Conservation (phyloP, 768 basidiomycete genomes). For the Rhodotorula babjevae region DNA sequence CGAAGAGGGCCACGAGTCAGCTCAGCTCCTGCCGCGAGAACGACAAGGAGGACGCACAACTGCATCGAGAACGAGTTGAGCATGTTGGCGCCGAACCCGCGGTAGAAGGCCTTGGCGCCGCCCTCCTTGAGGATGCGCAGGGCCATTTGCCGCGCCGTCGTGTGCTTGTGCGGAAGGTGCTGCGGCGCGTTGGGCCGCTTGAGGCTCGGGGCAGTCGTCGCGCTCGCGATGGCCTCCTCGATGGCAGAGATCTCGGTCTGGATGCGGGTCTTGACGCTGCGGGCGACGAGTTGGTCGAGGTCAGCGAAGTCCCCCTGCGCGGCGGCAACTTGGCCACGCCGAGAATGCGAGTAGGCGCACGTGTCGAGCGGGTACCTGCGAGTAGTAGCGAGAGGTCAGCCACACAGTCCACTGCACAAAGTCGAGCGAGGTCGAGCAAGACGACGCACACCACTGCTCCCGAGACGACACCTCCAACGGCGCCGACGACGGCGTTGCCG, state of each 20-base stretch:
- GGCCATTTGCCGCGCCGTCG: conserved; percentile 63
- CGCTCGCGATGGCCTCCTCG: conserved; percentile 15
- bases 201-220: conserved; percentile 47
- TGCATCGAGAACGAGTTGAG: conserved; percentile 97
- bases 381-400: conserved; percentile 17
- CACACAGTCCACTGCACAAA: neutral
- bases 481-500: conserved; percentile 84
- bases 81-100: conserved; percentile 94
- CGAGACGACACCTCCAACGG: conserved; percentile 85
- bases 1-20: no score
- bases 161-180: conserved; percentile 44
- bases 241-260: conserved; percentile 59
- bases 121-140: conserved; percentile 70
- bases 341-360: conserved; percentile 47
- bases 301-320: neutral
- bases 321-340: no score
- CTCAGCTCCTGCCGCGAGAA: neutral
- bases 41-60: conserved; percentile 50
- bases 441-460: conserved; percentile 65
- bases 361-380: conserved; percentile 89
- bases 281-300: neutral
- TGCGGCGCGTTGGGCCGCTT: conserved; percentile 51
- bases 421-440: neutral
- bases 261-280: conserved; percentile 87
- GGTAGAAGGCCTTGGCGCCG: conserved; percentile 75